These are phyloP conservation scores for Acanthamoeba quina DNA, from an alignment of 208 protist species.

Conservation along the genomic window DNA sequence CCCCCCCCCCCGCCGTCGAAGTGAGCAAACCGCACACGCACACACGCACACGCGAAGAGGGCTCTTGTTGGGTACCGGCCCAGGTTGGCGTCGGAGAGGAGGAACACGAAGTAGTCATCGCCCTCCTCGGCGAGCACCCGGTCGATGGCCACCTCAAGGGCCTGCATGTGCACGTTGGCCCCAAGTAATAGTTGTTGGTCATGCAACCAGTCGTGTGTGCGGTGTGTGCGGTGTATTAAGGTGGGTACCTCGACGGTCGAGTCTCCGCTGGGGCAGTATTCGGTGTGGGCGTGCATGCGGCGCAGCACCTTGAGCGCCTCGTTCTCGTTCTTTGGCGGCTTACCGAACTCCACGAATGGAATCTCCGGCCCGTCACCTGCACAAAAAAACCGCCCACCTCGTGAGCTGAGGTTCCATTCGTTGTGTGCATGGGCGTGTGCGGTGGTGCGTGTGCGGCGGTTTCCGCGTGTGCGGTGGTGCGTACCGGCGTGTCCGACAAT, in stretches of 20 bases:
- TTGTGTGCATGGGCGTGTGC: neutral
- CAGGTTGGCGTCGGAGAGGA: conserved; percentile 95
- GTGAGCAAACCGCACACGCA: neutral
- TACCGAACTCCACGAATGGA: conserved; percentile 80
- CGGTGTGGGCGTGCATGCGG: conserved; percentile 94
- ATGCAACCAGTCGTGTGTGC: no score
- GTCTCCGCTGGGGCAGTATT: conserved; percentile 95
- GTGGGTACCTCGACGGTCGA: conserved; percentile 88
- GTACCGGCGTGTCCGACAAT: conserved; percentile 92
- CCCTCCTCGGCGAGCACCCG: conserved; percentile 87
- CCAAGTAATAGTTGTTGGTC: neutral
- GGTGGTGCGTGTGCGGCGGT: neutral
- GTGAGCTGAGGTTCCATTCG: no score
- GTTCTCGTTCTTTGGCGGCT: conserved; percentile 78
- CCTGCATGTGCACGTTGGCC: neutral
- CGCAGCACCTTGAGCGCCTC: conserved; percentile 89
- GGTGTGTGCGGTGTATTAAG: no score
- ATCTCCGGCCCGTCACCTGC: conserved; percentile 91
- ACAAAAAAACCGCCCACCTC: neutral
- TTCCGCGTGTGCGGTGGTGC: neutral
- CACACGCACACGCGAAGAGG: neutral
- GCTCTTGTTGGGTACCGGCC: conserved; percentile 84
- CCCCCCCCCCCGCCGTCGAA: neutral
- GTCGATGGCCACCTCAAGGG: conserved; percentile 28
- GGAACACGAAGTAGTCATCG: conserved; percentile 95